Base-by-base conservation (phyloP, 768 basidiomycete genomes). In the Cubamyces lactineus region DNA sequence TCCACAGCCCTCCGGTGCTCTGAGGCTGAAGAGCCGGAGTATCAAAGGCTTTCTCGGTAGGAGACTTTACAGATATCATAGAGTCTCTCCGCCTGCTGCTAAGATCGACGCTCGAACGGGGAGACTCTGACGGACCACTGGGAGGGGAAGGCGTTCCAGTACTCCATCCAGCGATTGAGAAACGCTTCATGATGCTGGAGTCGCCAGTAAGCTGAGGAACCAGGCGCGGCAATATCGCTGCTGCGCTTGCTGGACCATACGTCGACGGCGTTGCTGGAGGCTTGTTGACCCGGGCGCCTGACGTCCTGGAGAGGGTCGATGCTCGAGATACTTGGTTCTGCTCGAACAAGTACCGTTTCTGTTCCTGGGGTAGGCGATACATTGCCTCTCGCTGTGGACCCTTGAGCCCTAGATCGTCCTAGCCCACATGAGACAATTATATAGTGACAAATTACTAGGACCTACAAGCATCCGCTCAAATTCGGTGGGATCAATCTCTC, bases 181-280 rank as follows among this genome's bases (percentile, higher is more conserved):
- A 82, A 17, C 90, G 84, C 57, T 83, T 86, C 71, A 91, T 84
- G 16, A 89, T 66, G 39, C 84, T 76, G n/a, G 79, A 75, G 62
- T 89, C 88, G 9, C 91, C 89, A n/a, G 88, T 89, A 2, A 90
- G 74, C 63, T 92, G 90, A 24, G 91, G 89, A 39, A 86, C 83
- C 9, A 92, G 78, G 24, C 83, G 83, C 50, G 89, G 86, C 3
- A 91, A 71, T n/a, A 89, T 69, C 16, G 78, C 76, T 13, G 80
- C 75, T 11, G 81, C 83, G 61, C 81, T 84, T 5, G 87, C 79
- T 4, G 89, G 84, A 0, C 87, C 86, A 68, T 83, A 84, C 0
- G 86, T 85, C 0, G 76, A 76, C n/a, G 78, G 61, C 53, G 73
- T 49, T 50, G 72, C 48, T 21, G 64, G 50, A 53, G 72, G 73